Base-by-base conservation (phyloP, 768 basidiomycete species). In the Pholiota microspora region DNA sequence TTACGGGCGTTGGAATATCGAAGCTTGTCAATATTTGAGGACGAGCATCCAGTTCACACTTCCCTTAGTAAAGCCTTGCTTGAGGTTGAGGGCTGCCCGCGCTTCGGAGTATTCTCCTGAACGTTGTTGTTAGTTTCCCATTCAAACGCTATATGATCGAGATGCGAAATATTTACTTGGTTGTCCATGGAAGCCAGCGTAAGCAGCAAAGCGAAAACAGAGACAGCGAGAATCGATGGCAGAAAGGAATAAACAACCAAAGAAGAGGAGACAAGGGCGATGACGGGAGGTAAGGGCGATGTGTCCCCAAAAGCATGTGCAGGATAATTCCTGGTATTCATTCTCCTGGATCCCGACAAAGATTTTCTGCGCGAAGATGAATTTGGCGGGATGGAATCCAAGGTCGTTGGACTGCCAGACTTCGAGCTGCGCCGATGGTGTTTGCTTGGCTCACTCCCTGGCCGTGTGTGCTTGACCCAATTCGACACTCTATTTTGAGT, bases 181-280 rank as follows among this genome's bases (percentile, higher is more conserved):
- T 29, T 44, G 29, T 49, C 28, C 35, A 56, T 45, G 6, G 49
- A 51, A 12, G 34, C 50, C 32, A 42, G 32, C n/a, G 55, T 56
- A 15, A 56, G 49, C 12, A 56, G 28, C 7, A 46, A 10, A 10
- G 44, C 50, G 9, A 56, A 56, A 3, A 32, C 49, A 8, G 50
- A 51, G 12, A 56, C 55, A 6, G 55, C 40, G 23, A 56, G 16
- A 18, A 56, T 16, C 1, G 55, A 56, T 13, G 55, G 55, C 23
- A 56, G 21, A 12, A 56, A 5, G 21, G 55, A 44, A 16, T 49
- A 56, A 10, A 56, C 50, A 9, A 56, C n/a, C 29, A 56, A 27
- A 12, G 55, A 51, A 9, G 55, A 56, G 0, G 55, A 51, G 1
- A 56, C 23, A 2, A 56, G 49, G 5, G 55, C 55, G 24, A 56